Percentiles rank a stretch among this genome's conserved stretches.
phyloP scores from a whole-genome alignment of 2,329 filamentous ascomycete species.

The Apiospora saccharicola region DNA sequence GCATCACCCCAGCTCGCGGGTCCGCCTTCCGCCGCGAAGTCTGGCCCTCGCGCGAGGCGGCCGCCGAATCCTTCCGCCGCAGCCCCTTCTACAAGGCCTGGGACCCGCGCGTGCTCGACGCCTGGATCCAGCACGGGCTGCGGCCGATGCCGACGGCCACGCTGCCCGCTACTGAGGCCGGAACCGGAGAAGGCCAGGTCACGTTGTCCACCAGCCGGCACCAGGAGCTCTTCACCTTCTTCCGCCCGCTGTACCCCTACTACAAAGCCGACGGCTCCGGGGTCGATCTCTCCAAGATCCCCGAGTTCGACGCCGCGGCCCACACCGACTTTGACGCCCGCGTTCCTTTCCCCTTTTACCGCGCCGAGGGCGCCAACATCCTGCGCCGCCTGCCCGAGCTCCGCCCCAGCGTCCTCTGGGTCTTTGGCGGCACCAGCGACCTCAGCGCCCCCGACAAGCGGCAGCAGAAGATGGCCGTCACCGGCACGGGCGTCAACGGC shows the following conservation, averaged over 20 bases:
- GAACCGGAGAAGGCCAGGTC: conserved; percentile 54
- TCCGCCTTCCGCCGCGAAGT: conserved; percentile 78
- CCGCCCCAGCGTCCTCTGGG: conserved; percentile 71
- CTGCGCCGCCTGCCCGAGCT: conserved; percentile 65
- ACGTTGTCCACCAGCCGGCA: conserved; percentile 85
- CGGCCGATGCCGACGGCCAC: conserved; percentile 72
- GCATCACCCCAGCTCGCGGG: conserved; percentile 56
- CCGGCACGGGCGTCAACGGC: conserved; percentile 71
- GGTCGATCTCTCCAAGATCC: conserved; percentile 38
- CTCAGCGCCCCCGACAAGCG: conserved; percentile 60
- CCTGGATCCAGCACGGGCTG: conserved; percentile 78
- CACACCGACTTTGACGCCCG: conserved; percentile 2
- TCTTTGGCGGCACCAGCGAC: conserved; percentile 69
- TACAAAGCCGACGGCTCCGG: conserved; percentile 55
- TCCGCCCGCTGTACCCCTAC: conserved; percentile 65
- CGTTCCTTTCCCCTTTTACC: conserved; percentile 66
- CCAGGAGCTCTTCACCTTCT: conserved; percentile 84
- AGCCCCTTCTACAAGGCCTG: conserved; percentile 82
- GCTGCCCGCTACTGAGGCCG: conserved; percentile 52
- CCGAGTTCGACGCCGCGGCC: conserved; percentile 24
- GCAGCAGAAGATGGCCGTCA: conserved; percentile 67
- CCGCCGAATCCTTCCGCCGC: conserved; percentile 69
- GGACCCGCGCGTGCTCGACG: conserved; percentile 81
- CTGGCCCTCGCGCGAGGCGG: conserved; percentile 80
- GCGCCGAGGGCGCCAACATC: conserved; percentile 66